Evolutionary conservation across 2,329 filamentous ascomycete genomes (phyloP), one percentile per base, ranked within the genome.

Genomic region (Phoma sp.): DNA sequence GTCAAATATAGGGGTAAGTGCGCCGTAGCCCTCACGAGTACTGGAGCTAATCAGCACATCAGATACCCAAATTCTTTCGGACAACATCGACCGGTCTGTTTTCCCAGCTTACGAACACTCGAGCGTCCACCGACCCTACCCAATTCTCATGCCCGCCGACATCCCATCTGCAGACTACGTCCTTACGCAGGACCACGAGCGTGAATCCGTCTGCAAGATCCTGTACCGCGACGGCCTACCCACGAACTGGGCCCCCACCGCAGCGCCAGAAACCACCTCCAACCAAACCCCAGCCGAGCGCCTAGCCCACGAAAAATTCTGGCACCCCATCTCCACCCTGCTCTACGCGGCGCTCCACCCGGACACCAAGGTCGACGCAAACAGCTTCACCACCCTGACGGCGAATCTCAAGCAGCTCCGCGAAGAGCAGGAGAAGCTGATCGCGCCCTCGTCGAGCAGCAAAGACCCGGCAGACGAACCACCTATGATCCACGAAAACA

Each of bases 51-150:
- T 37, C 4, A 12, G 15, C 12, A 21, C 8, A n/a, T n/a, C 41
- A 73, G 68, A 55, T 22, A 63, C 62, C 32, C 40, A 44, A 2
- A 39, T 60, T 6, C 55, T 73, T 6, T 60, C 58, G 3, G 68
- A 74, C 51, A 70, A 71, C 40, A 58, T 68, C 43, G 71, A 75
- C 27, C 54, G 60, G 10, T 27, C 53, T 22, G 62, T 68, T 12
- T 60, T 74, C 17, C 71, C 68, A 1, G 52, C 65, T 37, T 67
- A 63, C 32, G 68, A 67, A 24, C 35, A 44, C 49, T 52, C 47
- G 2, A 6, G 12, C 13, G 24, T 43, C 27, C 36, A 35, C 22
- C 53, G 45, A 32, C 51, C 56, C 19, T 17, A 56, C 21, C n/a
- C 49, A 2, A 49, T 59, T 37, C 57, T 65, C 22, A 63, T 64